Conservation (phyloP, 1,139 yeast species). For the Wickerhamomyces sp. region DNA sequence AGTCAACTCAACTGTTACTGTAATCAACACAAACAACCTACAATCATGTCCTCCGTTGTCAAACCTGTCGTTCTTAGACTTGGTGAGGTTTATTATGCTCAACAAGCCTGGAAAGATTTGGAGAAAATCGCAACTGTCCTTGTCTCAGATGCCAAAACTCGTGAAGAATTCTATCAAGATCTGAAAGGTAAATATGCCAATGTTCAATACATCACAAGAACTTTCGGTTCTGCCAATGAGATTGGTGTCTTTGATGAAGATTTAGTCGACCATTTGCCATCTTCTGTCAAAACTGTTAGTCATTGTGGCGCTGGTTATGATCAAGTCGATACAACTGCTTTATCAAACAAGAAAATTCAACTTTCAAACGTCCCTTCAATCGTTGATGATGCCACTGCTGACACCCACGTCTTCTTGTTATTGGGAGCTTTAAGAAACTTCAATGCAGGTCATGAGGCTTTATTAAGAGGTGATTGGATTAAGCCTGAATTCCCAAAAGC, state of each 20-base stretch:
- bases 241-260: slow-evolving; percentile 82
- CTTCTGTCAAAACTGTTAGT: slow-evolving; percentile 55
- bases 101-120: slow-evolving; percentile 51
- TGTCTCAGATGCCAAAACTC: slow-evolving; percentile 37
- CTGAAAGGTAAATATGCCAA: slow-evolving; percentile 39
- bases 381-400: slow-evolving; percentile 81
- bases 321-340: slow-evolving; percentile 53
- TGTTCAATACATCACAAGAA: slow-evolving; percentile 46
- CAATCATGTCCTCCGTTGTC: slow-evolving; percentile 4
- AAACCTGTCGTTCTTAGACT: slow-evolving; percentile 57
- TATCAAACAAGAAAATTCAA: slow-evolving; percentile 43
- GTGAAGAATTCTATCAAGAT: slow-evolving; percentile 47
- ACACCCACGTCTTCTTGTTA: slow-evolving; percentile 63
- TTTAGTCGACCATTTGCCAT: slow-evolving; percentile 55
- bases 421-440: slow-evolving; percentile 69
- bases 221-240: slow-evolving; percentile 38
- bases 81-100: slow-evolving; percentile 50
- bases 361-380: slow-evolving; percentile 68
- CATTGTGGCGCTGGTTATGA: slow-evolving; percentile 97
- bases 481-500: slow-evolving; percentile 24
- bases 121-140: slow-evolving; percentile 46
- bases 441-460: slow-evolving; percentile 39
- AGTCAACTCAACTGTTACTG: too few species aligned
- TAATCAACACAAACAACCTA: background rate
- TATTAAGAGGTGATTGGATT: slow-evolving; percentile 59